A percentile compares a stretch with the other conserved stretches of the same genome.
Evolutionary conservation across 495 filamentous ascomycete species (phyloP).

Genomic region (Lepraria neglecta): DNA sequence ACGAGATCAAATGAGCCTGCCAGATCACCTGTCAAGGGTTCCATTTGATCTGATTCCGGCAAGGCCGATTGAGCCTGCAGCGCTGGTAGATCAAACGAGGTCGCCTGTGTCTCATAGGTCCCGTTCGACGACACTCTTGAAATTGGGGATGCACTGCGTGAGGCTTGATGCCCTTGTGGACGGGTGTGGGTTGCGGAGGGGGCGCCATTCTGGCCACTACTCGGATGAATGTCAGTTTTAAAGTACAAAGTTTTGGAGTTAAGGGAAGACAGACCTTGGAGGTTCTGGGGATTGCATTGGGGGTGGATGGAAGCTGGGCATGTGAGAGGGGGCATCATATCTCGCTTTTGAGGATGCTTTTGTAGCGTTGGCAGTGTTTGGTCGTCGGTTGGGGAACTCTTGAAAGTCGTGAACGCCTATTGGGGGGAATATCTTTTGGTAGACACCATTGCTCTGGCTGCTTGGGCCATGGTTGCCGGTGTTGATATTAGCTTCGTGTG

Average conservation of each 20-base stretch:
- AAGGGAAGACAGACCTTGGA: constrained; percentile 10
- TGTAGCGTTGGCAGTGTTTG: constrained; percentile 11
- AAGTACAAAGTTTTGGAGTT: not conserved
- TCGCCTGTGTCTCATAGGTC: constrained; percentile 27
- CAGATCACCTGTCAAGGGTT: constrained; percentile 25
- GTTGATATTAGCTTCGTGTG: constrained; percentile 5
- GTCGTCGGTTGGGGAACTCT: constrained; percentile 19
- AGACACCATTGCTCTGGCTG: constrained; percentile 19
- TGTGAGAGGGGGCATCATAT: constrained; percentile 10
- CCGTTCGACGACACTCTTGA: constrained; percentile 23
- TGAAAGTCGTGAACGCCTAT: constrained; percentile 21
- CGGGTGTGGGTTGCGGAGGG: constrained; percentile 6
- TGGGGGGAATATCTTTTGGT: constrained; percentile 25
- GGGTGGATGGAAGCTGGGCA: constrained; percentile 8
- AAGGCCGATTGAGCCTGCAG: constrained; percentile 26
- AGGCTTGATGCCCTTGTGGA: constrained; percentile 15
- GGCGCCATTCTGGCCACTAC: constrained; percentile 7
- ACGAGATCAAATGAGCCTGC: constrained; percentile 30
- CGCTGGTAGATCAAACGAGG: constrained; percentile 23
- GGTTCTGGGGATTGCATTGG: constrained; percentile 2
- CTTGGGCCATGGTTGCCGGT: constrained; percentile 5
- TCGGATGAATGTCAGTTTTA: constrained; percentile 1
- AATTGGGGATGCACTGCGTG: constrained; percentile 23
- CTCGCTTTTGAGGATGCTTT: constrained; percentile 4
- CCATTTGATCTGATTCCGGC: constrained; percentile 26